Base-by-base conservation (phyloP, 2,329 filamentous ascomycete genomes). In the Meredithiella fracta region DNA sequence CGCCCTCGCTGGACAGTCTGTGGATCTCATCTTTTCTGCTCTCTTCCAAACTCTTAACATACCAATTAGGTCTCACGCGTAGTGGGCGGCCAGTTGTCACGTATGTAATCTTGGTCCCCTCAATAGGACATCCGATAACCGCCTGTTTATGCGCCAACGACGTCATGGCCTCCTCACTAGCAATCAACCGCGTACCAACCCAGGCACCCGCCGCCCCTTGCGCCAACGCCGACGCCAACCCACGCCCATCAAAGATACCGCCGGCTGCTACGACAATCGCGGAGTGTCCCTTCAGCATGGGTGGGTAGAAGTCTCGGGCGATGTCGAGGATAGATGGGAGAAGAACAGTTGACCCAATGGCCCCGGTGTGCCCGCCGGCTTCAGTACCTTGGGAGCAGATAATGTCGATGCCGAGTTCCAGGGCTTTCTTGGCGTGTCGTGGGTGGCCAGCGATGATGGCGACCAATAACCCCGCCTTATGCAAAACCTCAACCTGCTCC, bases 361-460 rank as follows among this genome's bases (percentile, higher is more conserved):
- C 84, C 29, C 90, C 90, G 1, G 91, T 96, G 70, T 97, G 91
- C 0, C 90, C 91, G 17, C 91, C 91, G 1, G 90, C 91, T 68
- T 97, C 91, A 53, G 88, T 88, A 50, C 91, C 91, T 71, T 97
- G 91, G 1, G 90, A 83, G 66, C 89, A 95, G 4, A 97, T 78
- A 61, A 96, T 83, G 69, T 97, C 91, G 8, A 94, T 88, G 47
- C 91, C 91, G 0, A 83, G 78, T 52, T 88, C 80, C 3, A 97
- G 73, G 1, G 90, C 90, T 71, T 96, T 96, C 66, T 83, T 78
- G 0, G 90, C 90, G 67, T 97, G 91, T 66, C 85, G 88, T 1
- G 91, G 90, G 63, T 90, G 86, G 0, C 91, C 91, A 20, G 96
- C 89, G 90, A 96, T 96, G 68, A 96, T 96, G 89, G 96, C 96